These are phyloP conservation scores for Pythium scleroteichum DNA, from an alignment of 352 stramenopile species.

Conservation along the genomic window DNA sequence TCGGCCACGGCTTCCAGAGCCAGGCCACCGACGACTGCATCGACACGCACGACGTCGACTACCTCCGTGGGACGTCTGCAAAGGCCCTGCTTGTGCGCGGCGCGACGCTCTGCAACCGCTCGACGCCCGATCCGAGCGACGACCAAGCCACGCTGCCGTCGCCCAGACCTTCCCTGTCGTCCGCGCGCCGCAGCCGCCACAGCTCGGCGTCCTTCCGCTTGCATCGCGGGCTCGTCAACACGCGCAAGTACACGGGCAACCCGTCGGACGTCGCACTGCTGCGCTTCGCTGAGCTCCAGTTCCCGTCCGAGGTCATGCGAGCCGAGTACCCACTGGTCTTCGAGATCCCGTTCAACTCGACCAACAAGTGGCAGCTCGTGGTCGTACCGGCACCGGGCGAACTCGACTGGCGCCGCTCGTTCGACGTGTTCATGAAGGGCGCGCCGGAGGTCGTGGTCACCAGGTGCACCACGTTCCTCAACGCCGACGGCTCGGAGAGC, in stretches of 20 bases:
- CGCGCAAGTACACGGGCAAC: conserved; percentile 52
- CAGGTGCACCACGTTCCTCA: conserved; percentile 76
- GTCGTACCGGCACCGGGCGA: conserved; percentile 37
- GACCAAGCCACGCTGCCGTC: background rate
- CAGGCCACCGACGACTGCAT: conserved; percentile 32
- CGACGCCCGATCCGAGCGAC: conserved; percentile 25
- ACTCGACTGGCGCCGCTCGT: conserved; percentile 16
- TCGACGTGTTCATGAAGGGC: conserved; percentile 91
- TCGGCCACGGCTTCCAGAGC: conserved; percentile 30
- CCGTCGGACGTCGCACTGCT: conserved; percentile 55
- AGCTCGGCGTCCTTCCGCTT: conserved; percentile 7
- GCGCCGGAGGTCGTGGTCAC: conserved; percentile 92
- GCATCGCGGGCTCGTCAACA: conserved; percentile 20
- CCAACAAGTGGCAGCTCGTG: conserved; percentile 68
- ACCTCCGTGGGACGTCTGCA: conserved; percentile 20
- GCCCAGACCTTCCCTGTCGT: background rate
- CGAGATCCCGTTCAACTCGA: conserved; percentile 70
- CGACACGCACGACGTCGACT: conserved; percentile 40
- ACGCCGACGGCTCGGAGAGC: conserved; percentile 44
- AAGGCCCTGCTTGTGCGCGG: conserved; percentile 41
- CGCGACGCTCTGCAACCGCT: conserved; percentile 42
- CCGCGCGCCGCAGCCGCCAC: background rate
- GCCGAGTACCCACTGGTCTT: conserved; percentile 48
- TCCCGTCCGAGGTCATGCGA: conserved; percentile 34
- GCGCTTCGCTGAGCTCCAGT: conserved; percentile 44